phyloP scores from a whole-genome alignment of 805 yeast species.

The Komagataella phaffii region DNA sequence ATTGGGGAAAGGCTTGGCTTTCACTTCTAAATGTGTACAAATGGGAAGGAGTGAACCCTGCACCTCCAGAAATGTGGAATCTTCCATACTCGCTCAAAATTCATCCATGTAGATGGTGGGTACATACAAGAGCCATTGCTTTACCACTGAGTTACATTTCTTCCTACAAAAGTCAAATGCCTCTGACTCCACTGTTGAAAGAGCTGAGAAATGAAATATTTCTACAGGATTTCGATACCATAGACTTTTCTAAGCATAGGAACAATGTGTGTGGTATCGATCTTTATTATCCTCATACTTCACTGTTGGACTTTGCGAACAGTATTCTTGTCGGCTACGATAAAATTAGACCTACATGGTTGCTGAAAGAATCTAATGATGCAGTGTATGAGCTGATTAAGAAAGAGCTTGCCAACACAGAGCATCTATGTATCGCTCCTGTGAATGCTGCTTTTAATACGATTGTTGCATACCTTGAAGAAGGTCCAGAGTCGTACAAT shows the following conservation, averaged over 20 bases:
- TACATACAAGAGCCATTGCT: constrained; percentile 89
- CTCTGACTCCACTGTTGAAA: constrained; percentile 46
- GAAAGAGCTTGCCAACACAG: constrained; percentile 70
- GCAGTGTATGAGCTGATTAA: constrained; percentile 48
- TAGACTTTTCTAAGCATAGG: constrained; percentile 60
- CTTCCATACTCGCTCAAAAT: constrained; percentile 71
- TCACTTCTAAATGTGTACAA: constrained; percentile 66
- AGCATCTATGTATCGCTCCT: constrained; percentile 82
- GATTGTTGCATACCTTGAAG: constrained; percentile 53
- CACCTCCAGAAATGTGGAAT: constrained; percentile 91
- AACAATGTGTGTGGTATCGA: constrained; percentile 87
- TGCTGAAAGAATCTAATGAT: constrained; percentile 35
- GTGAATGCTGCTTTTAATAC: constrained; percentile 79
- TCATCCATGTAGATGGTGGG: constrained; percentile 99
- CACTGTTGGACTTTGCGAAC: constrained; percentile 49
- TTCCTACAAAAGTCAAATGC: constrained; percentile 39
- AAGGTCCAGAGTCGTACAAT: constrained; percentile 52
- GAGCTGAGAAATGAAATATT: constrained; percentile 76
- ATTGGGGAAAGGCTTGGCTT: constrained; percentile 96
- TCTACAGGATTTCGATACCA: constrained; percentile 42
- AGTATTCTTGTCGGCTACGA: constrained; percentile 50
- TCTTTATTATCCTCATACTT: constrained; percentile 85
- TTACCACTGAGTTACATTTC: constrained; percentile 76
- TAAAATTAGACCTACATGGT: constrained; percentile 65
- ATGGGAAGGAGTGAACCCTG: constrained; percentile 98